Evolutionary conservation across 805 yeast species (phyloP).

Genomic region (Nakazawaea anatomiae): DNA sequence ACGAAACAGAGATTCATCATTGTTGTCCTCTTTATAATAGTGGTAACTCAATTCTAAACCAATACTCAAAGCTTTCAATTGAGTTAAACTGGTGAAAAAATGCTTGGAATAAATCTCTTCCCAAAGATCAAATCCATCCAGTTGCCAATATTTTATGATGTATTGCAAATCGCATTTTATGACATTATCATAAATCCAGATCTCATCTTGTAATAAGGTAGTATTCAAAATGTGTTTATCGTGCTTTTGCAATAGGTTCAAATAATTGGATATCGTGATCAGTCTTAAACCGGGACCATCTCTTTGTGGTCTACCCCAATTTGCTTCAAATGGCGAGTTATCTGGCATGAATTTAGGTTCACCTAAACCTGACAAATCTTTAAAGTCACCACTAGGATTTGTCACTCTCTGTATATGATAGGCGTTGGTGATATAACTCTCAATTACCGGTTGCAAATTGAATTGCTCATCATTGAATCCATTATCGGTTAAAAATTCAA

Average conservation of each 20-base stretch:
- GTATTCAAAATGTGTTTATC: conserved; percentile 19
- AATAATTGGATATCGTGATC: conserved; percentile 51
- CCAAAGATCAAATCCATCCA: conserved; percentile 83
- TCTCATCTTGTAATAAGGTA: conserved; percentile 22
- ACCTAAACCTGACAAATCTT: conserved; percentile 58
- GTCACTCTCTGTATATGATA: conserved; percentile 54
- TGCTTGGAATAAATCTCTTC: conserved; percentile 77
- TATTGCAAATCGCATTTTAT: conserved; percentile 68
- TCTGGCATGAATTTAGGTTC: conserved; percentile 83
- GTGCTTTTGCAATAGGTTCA: conserved; percentile 34
- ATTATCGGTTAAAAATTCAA: conserved; percentile 46
- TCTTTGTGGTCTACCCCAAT: conserved; percentile 95
- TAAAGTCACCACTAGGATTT: conserved; percentile 65
- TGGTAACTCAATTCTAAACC: conserved; percentile 40
- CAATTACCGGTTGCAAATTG: conserved; percentile 27
- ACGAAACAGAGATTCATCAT: conserved; percentile 22
- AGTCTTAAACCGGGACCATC: conserved; percentile 91
- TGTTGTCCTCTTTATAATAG: conserved; percentile 10
- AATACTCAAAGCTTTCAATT: conserved; percentile 58
- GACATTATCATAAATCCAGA: conserved; percentile 17
- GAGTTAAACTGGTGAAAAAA: conserved; percentile 74
- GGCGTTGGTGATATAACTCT: conserved; percentile 58
- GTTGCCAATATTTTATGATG: conserved; percentile 54
- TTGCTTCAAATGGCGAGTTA: conserved; percentile 51
- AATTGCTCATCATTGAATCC: conserved; percentile 18